Conservation (phyloP, 2,329 filamentous ascomycete species). For the Dothideomycetes sp. region DNA sequence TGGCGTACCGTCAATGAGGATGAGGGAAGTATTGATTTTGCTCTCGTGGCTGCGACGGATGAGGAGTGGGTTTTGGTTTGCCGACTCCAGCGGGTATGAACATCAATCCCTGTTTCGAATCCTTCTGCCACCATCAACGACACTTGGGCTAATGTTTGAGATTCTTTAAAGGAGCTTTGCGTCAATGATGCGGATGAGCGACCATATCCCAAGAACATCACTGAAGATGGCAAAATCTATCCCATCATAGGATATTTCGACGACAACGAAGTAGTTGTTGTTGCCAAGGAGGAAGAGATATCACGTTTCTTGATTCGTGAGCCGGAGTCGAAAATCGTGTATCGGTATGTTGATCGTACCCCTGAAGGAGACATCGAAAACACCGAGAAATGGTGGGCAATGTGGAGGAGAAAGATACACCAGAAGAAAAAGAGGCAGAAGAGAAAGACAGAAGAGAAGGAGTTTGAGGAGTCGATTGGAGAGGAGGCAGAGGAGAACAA, state of each 20-base stretch:
- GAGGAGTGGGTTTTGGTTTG: neutral
- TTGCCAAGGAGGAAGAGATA: neutral
- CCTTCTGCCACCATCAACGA: neutral
- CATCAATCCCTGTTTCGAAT: too few species aligned
- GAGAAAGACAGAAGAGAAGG: slow-evolving; percentile 1
- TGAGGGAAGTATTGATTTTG: neutral
- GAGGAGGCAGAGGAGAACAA: too few species aligned
- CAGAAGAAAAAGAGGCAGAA: neutral
- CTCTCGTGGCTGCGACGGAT: neutral
- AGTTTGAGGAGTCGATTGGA: too few species aligned
- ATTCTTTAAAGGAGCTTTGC: neutral
- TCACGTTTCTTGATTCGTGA: too few species aligned
- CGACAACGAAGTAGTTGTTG: slow-evolving; percentile 2
- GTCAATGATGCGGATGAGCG: neutral
- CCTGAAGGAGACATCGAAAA: neutral
- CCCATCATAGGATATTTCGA: slow-evolving; percentile 4
- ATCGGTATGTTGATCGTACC: neutral
- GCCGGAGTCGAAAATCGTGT: too few species aligned
- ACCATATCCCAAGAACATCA: neutral
- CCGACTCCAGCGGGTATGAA: slow-evolving; percentile 1
- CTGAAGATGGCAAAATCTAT: neutral
- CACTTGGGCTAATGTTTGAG: neutral
- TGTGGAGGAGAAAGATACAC: slow-evolving; percentile 1
- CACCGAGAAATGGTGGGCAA: too few species aligned
- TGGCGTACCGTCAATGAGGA: neutral